phyloP scores from a whole-genome alignment of 108 stramenopile species.

The Skeletonema menzelii region DNA sequence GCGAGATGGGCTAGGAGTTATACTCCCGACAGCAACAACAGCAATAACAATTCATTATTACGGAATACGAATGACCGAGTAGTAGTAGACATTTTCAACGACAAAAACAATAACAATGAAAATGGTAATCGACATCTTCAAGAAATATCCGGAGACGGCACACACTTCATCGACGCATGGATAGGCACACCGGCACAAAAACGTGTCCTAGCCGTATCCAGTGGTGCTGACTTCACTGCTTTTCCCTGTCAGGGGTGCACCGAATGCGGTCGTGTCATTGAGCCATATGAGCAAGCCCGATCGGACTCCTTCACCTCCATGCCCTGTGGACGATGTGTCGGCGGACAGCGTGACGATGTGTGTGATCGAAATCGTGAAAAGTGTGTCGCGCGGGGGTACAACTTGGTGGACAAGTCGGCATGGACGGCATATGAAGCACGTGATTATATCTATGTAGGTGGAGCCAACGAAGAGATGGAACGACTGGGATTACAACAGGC shows the following conservation, averaged over 20 bases:
- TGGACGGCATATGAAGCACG: slow-evolving; percentile 53
- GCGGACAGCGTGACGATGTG: slow-evolving; percentile 15
- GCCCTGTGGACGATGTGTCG: slow-evolving; percentile 47
- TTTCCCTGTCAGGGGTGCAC: slow-evolving; percentile 53
- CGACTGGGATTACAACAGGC: slow-evolving; percentile 9
- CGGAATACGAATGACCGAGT: neutral
- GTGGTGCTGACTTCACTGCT: slow-evolving; percentile 46
- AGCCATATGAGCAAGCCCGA: slow-evolving; percentile 23
- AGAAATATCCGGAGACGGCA: slow-evolving; percentile 39
- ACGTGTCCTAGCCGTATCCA: slow-evolving; percentile 39
- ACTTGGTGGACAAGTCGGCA: slow-evolving; percentile 29
- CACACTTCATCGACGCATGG: slow-evolving; percentile 44
- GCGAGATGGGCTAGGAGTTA: slow-evolving; percentile 3
- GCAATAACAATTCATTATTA: neutral
- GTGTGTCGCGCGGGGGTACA: slow-evolving; percentile 20
- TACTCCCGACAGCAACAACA: neutral
- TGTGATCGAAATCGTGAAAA: slow-evolving; percentile 27
- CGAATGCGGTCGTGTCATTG: slow-evolving; percentile 29
- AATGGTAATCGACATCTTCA: slow-evolving; percentile 4
- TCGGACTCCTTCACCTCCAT: slow-evolving; percentile 36
- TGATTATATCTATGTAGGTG: slow-evolving; percentile 47
- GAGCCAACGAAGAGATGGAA: slow-evolving; percentile 23
- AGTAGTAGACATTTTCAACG: neutral
- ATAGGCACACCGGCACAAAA: slow-evolving; percentile 54
- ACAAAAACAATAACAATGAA: neutral